phyloP scores from a whole-genome alignment of 2,329 filamentous ascomycete species.

The Paraphoma chrysanthemicola region DNA sequence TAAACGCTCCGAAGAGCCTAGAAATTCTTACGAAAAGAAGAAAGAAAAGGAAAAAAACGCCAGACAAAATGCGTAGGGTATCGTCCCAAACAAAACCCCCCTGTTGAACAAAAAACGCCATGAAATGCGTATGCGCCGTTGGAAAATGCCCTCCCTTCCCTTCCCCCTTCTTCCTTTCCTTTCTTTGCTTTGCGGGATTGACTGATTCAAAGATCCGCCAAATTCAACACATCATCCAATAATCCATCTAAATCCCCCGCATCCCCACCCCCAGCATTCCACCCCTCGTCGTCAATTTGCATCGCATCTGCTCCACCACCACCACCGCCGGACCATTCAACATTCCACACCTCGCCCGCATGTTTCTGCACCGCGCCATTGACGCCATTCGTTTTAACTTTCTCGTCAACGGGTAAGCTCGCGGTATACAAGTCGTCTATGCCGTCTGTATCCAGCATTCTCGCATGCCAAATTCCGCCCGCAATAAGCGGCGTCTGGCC shows the following conservation, averaged over 20 bases:
- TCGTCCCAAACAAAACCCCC: constrained; percentile 16
- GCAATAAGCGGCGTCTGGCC: constrained; percentile 79
- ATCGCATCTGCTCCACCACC: constrained; percentile 13
- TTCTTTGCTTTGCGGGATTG: too few relatives aligned
- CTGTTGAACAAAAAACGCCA: neutral
- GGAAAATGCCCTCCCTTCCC: neutral
- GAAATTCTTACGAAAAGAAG: too few relatives aligned
- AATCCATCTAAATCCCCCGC: constrained; percentile 38
- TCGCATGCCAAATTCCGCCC: constrained; percentile 69
- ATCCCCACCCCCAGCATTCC: constrained; percentile 48
- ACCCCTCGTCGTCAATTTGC: constrained; percentile 47
- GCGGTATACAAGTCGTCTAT: constrained; percentile 31
- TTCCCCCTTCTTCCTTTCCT: neutral
- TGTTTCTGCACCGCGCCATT: constrained; percentile 11
- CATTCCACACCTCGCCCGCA: constrained; percentile 15
- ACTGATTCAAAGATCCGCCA: constrained; percentile 34
- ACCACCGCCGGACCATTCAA: constrained; percentile 27
- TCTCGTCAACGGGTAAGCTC: too few relatives aligned
- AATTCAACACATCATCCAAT: constrained; percentile 48
- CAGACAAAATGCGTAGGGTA: constrained; percentile 15
- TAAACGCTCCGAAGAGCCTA: too few relatives aligned
- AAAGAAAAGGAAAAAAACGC: neutral
- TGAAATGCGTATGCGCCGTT: neutral
- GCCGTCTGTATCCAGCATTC: constrained; percentile 66
- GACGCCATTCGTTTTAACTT: constrained; percentile 3